phyloP scores from a whole-genome alignment of 257 asterid genomes.

The Solanum bulbocastanum region DNA sequence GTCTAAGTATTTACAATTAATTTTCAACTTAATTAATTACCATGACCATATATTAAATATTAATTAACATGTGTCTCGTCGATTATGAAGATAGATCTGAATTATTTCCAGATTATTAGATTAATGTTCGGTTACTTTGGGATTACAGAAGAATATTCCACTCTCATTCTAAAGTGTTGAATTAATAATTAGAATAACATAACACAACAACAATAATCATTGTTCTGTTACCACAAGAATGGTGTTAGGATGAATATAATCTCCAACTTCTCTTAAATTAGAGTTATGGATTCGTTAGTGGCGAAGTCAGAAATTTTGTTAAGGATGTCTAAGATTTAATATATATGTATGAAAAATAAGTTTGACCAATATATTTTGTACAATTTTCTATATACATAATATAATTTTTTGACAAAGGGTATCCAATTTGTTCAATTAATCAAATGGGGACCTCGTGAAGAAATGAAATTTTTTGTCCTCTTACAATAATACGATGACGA shows the following conservation, averaged over 20 bases:
- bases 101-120: not conserved
- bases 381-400: too few relatives aligned
- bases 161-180: not conserved
- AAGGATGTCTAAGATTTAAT: too few relatives aligned
- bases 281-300: not conserved
- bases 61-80: not conserved
- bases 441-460: not conserved
- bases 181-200: not conserved
- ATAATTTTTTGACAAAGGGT: too few relatives aligned
- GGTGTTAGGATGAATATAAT: not conserved
- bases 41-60: not conserved
- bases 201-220: not conserved
- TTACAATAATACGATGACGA: not conserved
- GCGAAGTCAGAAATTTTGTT: not conserved
- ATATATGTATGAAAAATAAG: not conserved
- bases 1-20: not conserved
- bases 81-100: not conserved
- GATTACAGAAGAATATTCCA: not conserved
- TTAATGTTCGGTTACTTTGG: not conserved
- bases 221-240: not conserved
- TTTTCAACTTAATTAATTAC: not conserved
- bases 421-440: not conserved
- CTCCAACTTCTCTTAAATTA: not conserved
- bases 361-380: too few relatives aligned
- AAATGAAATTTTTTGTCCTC: not conserved